These are phyloP conservation scores for Macrocybe sp. DNA, from an alignment of 1,284 basidiomycete genomes.

Conservation along the genomic window DNA sequence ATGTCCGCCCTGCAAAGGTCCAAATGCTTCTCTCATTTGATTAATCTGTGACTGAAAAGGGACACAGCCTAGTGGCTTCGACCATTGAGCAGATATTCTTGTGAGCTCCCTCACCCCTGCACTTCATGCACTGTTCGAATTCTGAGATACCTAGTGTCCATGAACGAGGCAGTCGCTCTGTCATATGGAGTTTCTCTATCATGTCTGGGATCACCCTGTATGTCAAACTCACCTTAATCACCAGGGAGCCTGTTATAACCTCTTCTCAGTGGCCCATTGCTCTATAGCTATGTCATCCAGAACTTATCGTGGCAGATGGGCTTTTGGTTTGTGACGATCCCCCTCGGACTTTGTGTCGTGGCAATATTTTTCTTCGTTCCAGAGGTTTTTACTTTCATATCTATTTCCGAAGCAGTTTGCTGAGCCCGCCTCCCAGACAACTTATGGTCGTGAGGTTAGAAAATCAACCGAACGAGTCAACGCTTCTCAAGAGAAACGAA, in stretches of 20 bases:
- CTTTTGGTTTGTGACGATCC: slow-evolving; percentile 39
- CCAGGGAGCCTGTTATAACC: background rate
- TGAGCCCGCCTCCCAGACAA: slow-evolving; percentile 18
- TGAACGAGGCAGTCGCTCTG: slow-evolving; percentile 35
- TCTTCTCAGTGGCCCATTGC: slow-evolving; percentile 26
- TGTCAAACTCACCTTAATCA: slow-evolving; percentile 6
- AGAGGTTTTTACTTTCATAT: slow-evolving; percentile 24
- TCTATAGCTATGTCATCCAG: slow-evolving; percentile 38
- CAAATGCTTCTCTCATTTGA: background rate
- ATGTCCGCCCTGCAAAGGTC: slow-evolving; percentile 41
- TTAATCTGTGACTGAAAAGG: too few species aligned
- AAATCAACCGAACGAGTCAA: background rate
- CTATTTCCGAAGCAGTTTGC: too few species aligned
- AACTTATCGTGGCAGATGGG: slow-evolving; percentile 37
- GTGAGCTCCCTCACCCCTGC: slow-evolving; percentile 15
- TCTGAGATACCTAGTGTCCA: slow-evolving; percentile 27
- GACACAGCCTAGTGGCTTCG: slow-evolving; percentile 32
- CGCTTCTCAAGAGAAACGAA: slow-evolving; percentile 19
- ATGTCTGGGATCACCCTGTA: slow-evolving; percentile 39
- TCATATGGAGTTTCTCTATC: slow-evolving; percentile 39
- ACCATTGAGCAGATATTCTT: slow-evolving; percentile 41
- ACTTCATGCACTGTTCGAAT: background rate
- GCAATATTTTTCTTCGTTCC: slow-evolving; percentile 39
- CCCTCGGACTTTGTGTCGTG: slow-evolving; percentile 29
- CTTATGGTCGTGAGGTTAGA: slow-evolving; percentile 18